Percentiles rank a stretch among this genome's conserved stretches.
Evolutionary conservation across 306 rosid species (phyloP).

Genomic region (Prunus kanzakura): DNA sequence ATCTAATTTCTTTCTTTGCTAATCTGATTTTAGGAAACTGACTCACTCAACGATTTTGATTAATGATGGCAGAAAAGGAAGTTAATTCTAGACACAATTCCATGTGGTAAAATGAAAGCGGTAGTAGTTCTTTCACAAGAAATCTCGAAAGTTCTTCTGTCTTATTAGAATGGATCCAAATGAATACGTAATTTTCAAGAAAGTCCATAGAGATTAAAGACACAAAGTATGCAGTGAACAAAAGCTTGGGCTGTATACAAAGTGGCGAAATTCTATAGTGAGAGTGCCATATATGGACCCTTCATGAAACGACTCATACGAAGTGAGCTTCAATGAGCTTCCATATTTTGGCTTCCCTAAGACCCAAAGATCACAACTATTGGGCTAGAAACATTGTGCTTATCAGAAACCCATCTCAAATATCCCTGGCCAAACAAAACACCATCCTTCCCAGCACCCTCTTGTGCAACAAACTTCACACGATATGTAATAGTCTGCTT

Average conservation of each 20-base stretch:
- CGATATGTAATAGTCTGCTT: conserved; percentile 29
- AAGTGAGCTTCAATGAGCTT: background rate
- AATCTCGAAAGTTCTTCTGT: background rate
- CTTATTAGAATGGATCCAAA: background rate
- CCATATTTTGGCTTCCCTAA: background rate
- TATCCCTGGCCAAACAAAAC: conserved; percentile 33
- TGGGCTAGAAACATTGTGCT: conserved; percentile 40
- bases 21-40: too few species aligned
- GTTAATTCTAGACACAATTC: background rate
- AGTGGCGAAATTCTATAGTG: too few species aligned
- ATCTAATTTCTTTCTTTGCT: too few species aligned
- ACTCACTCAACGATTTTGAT: too few species aligned
- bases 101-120: background rate
- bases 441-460: background rate
- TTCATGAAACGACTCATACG: background rate
- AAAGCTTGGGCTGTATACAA: too few species aligned
- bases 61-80: background rate
- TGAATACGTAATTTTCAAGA: background rate
- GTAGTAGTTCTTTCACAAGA: background rate
- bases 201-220: too few species aligned
- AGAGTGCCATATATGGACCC: too few species aligned
- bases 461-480: conserved; percentile 27
- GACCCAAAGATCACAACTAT: conserved; percentile 23
- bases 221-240: too few species aligned
- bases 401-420: conserved; percentile 39